Evolutionary conservation across 2,329 filamentous ascomycete genomes (phyloP).

Genomic region (Trichophyton mentagrophytes): DNA sequence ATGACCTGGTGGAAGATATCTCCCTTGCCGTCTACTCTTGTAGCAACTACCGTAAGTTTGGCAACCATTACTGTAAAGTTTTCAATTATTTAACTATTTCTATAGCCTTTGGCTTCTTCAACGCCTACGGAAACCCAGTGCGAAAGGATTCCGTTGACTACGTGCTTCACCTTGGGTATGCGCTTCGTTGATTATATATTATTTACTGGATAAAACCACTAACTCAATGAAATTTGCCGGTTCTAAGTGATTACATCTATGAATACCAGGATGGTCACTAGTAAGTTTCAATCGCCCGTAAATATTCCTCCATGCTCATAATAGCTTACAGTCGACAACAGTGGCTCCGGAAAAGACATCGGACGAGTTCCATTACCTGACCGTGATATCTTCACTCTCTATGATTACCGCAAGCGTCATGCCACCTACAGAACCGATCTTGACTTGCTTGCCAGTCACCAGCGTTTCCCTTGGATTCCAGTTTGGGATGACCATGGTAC

Average conservation of each 20-base stretch:
- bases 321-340: not conserved
- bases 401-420: constrained; percentile 46
- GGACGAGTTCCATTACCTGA: constrained; percentile 8
- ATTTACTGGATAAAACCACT: too few relatives aligned
- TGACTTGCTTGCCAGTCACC: constrained; percentile 45
- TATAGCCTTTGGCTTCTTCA: constrained; percentile 44
- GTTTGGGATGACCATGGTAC: constrained; percentile 50
- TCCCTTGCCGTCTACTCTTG: constrained; percentile 59
- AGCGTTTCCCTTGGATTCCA: constrained; percentile 49
- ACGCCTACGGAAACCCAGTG: constrained; percentile 46
- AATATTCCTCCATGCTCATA: not conserved
- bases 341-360: constrained; percentile 9
- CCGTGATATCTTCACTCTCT: constrained; percentile 30
- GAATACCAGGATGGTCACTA: constrained; percentile 39
- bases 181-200: not conserved
- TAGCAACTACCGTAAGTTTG: constrained; percentile 48
- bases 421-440: constrained; percentile 50
- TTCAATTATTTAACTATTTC: constrained; percentile 6
- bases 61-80: not conserved
- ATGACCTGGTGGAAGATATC: constrained; percentile 44
- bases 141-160: constrained; percentile 49
- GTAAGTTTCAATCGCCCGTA: constrained; percentile 23
- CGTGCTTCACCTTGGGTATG: constrained; percentile 39
- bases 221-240: too few relatives aligned
- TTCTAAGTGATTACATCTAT: constrained; percentile 47